Conservation (phyloP, 345 rosid genomes). For the Populus davidiana region DNA sequence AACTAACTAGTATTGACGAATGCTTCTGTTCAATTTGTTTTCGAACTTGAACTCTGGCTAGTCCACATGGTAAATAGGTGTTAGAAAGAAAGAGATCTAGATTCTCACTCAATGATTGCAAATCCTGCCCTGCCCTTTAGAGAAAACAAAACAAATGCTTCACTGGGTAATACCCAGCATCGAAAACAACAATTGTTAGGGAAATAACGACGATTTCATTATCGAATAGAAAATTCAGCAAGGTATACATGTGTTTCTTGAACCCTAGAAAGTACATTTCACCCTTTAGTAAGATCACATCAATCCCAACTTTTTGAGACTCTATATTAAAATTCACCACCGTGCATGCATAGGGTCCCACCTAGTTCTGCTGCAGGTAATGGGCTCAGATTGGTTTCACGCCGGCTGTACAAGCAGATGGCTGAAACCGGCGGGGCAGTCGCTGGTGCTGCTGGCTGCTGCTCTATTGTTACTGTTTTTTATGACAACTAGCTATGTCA, state of each 20-base stretch:
- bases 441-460: conserved; percentile 10
- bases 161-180: not conserved
- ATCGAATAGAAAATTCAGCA: too few relatives aligned
- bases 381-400: not conserved
- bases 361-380: not conserved
- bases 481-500: not conserved
- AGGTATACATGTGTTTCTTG: not conserved
- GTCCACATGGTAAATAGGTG: not conserved
- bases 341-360: not conserved
- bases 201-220: too few relatives aligned
- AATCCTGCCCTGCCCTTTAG: not conserved
- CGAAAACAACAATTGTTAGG: not conserved
- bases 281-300: conserved; percentile 12
- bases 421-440: conserved; percentile 19
- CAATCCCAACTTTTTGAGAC: conserved; percentile 23
- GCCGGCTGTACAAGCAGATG: conserved; percentile 25
- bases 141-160: not conserved
- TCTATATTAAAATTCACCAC: not conserved
- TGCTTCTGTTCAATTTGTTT: not conserved
- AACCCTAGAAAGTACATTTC: not conserved
- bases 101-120: conserved; percentile 23
- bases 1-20: not conserved
- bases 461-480: not conserved
- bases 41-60: conserved; percentile 6
- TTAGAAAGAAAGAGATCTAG: not conserved